Evolutionary conservation across 2,329 filamentous ascomycete species (phyloP).

Genomic region (Bipolaris bicolor): DNA sequence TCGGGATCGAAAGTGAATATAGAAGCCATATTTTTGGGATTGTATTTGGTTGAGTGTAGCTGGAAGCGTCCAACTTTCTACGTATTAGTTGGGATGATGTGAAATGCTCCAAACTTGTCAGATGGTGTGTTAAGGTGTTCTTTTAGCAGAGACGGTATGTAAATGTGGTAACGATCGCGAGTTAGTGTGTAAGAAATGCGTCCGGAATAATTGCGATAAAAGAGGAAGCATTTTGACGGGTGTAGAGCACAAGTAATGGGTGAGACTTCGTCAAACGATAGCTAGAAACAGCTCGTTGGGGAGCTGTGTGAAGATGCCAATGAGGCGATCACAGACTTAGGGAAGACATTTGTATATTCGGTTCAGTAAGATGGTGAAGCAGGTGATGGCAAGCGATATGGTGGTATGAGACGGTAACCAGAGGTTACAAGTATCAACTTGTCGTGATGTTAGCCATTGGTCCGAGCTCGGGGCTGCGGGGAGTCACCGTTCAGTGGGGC

Average conservation of each 20-base stretch:
- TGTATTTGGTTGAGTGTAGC: neutral
- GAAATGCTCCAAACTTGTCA: slow-evolving; percentile 5
- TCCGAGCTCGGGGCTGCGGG: slow-evolving; percentile 17
- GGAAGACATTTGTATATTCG: slow-evolving; percentile 19
- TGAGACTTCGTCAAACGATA: slow-evolving; percentile 29
- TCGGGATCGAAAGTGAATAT: slow-evolving; percentile 95
- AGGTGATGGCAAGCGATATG: slow-evolving; percentile 1
- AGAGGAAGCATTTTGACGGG: slow-evolving; percentile 58
- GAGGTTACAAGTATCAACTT: slow-evolving; percentile 10
- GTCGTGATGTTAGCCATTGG: slow-evolving; percentile 18
- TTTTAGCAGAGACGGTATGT: slow-evolving; percentile 14
- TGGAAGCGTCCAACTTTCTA: neutral
- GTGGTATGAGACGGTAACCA: slow-evolving; percentile 7
- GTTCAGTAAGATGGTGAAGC: neutral
- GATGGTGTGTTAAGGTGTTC: slow-evolving; percentile 12
- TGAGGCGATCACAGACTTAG: slow-evolving; percentile 28
- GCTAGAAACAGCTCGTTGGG: slow-evolving; percentile 25
- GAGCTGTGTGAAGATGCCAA: slow-evolving; percentile 33
- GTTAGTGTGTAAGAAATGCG: slow-evolving; percentile 59
- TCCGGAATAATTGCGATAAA: slow-evolving; percentile 55
- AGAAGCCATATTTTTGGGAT: slow-evolving; percentile 71
- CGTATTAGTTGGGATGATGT: neutral
- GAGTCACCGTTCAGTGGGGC: slow-evolving; percentile 12
- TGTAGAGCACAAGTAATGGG: slow-evolving; percentile 29
- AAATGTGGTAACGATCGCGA: slow-evolving; percentile 53